Conservation (phyloP, 2,329 filamentous ascomycete species). For the Colletotrichum musicola region DNA sequence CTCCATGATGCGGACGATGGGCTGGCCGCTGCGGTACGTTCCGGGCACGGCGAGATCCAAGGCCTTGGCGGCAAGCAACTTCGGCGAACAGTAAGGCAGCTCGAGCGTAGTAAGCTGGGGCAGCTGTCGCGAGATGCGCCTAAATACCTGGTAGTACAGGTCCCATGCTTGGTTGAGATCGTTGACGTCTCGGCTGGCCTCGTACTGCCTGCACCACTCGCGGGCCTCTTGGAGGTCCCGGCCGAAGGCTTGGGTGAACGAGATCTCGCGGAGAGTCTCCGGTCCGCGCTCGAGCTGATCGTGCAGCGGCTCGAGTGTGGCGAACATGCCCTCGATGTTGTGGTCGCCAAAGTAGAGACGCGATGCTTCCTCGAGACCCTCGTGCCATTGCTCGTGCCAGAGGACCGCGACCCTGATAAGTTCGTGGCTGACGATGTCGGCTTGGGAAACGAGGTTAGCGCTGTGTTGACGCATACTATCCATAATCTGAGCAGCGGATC, state of each 20-base stretch:
- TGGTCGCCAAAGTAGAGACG: conserved; percentile 97
- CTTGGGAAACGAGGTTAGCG: conserved; percentile 91
- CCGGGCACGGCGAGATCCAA: conserved; percentile 96
- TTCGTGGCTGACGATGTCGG: conserved; percentile 94
- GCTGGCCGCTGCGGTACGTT: conserved; percentile 84
- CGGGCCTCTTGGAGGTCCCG: conserved; percentile 94
- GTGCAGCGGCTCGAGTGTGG: conserved; percentile 89
- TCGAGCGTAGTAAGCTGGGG: conserved; percentile 94
- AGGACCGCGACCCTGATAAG: conserved; percentile 96
- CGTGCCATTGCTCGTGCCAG: conserved; percentile 99
- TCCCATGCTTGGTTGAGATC: conserved; percentile 99
- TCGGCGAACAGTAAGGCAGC: conserved; percentile 96
- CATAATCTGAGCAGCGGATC: conserved; percentile 94
- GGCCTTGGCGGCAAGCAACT: conserved; percentile 85
- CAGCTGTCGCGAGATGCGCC: conserved; percentile 92
- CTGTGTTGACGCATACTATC: conserved; percentile 98
- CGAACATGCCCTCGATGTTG: conserved; percentile 98
- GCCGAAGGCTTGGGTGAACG: conserved; percentile 97
- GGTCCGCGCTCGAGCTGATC: conserved; percentile 91
- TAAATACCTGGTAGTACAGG: conserved; percentile 98
- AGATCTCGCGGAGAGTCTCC: conserved; percentile 94
- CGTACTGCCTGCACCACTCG: conserved; percentile 95
- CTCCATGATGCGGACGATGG: conserved; percentile 85
- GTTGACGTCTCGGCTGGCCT: conserved; percentile 87
- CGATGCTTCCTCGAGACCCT: conserved; percentile 96